Base-by-base conservation (phyloP, 1,139 yeast genomes). In the Candida sanyaensis region DNA sequence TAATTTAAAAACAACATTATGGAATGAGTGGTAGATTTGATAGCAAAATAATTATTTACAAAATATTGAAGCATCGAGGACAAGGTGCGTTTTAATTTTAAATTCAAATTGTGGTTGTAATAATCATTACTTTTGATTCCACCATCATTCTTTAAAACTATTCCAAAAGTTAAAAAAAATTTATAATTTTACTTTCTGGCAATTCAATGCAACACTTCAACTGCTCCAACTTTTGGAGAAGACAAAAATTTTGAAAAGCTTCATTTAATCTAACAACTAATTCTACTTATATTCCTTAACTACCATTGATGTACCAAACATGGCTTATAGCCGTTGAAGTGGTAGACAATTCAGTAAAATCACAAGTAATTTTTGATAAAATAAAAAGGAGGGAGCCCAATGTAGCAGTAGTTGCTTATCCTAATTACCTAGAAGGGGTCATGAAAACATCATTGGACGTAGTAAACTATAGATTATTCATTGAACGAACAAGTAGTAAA, bases 231-330 rank as follows among this genome's bases (percentile, higher is more conserved):
- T 54, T 82, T 74, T 73, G 2, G 84, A 59, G 31, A 82, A 17
- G 21, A 69, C 49, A 80, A 68, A 58, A 73, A 81, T 55, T 82
- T 81, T 36, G 86, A 17, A 17, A 87, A 42, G 86, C 77, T 60
- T 82, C 87, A 41, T 75, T 69, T 55, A 82, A 62, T 50, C 71
- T 64, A 42, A 81, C 63, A 17, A 79, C 68, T 17, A 17, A 17
- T 17, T 17, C 21, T 17, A 17, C 21, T 17, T 17, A 17, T 17
- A 17, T 2, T 3, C 21, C 84, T 46, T 81, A 68, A 17, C 73
- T 82, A 26, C 84, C 80, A 56, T 80, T 77, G 24, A 73, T 69
- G 55, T 77, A 80, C 71, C 77, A 81, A 37, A 73, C 68, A 59
- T 82, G 82, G 59, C 87, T 68, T 78, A 67, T 21, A 77, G 71